Evolutionary conservation across 2,329 filamentous ascomycete species (phyloP).

Genomic region (Orbilia ellipsospora): DNA sequence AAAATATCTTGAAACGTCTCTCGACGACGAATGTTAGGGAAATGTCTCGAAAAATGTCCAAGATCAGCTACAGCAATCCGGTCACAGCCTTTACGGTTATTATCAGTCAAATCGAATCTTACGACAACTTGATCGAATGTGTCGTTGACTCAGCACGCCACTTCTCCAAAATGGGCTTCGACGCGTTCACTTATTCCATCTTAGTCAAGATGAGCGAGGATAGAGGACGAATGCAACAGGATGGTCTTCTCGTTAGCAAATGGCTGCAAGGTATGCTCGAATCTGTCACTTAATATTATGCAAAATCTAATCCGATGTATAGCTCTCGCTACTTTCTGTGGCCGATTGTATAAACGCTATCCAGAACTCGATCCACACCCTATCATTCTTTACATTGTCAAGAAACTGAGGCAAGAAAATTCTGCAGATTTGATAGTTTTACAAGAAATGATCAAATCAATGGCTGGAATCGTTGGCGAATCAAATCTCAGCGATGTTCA

Average conservation of each 20-base stretch:
- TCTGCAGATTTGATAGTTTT: conserved; percentile 91
- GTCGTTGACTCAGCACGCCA: conserved; percentile 95
- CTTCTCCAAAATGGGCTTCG: conserved; percentile 91
- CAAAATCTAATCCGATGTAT: background rate
- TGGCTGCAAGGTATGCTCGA: conserved; percentile 75
- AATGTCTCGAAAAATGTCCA: conserved; percentile 89
- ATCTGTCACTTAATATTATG: conserved; percentile 18
- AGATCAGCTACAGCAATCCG: conserved; percentile 89
- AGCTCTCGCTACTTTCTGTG: conserved; percentile 88
- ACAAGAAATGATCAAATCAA: conserved; percentile 87
- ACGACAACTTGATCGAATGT: conserved; percentile 92
- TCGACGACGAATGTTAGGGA: conserved; percentile 85
- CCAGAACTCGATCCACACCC: conserved; percentile 83
- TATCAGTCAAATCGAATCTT: conserved; percentile 89
- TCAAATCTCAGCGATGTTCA: conserved; percentile 89
- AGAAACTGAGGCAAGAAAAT: conserved; percentile 83
- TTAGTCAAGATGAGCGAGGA: conserved; percentile 74
- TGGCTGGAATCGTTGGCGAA: conserved; percentile 91
- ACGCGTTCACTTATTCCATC: conserved; percentile 91
- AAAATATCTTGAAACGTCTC: conserved; percentile 86
- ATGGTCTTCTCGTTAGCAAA: conserved; percentile 81
- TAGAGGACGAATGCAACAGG: conserved; percentile 71
- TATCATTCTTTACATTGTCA: conserved; percentile 87
- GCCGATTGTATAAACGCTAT: conserved; percentile 88
- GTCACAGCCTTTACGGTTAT: conserved; percentile 91